phyloP scores from a whole-genome alignment of 768 basidiomycete species.

The Tephrocybe sp. region DNA sequence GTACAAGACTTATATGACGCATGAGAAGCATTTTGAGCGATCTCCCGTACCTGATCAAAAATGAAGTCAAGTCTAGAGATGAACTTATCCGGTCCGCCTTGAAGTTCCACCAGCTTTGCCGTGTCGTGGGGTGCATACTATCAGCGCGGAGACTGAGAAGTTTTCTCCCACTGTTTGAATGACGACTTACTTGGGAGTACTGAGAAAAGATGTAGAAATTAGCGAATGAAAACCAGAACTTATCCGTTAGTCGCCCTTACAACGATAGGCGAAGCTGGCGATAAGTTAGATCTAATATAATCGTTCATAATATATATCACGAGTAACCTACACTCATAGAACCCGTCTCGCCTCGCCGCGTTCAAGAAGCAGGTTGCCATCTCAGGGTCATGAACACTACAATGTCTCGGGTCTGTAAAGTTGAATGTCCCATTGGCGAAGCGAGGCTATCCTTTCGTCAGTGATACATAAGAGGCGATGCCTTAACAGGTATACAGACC shows the following conservation, averaged over 20 bases:
- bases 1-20: background rate
- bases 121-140: slow-evolving; percentile 69
- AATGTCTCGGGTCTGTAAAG: slow-evolving; percentile 67
- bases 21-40: background rate
- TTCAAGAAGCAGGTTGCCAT: slow-evolving; percentile 62
- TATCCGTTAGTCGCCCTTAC: slow-evolving; percentile 40
- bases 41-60: slow-evolving; percentile 45
- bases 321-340: slow-evolving; percentile 49
- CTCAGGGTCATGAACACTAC: slow-evolving; percentile 60
- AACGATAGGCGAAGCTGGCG: slow-evolving; percentile 52
- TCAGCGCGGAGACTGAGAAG: background rate
- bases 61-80: slow-evolving; percentile 56
- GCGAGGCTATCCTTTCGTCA: slow-evolving; percentile 38
- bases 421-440: slow-evolving; percentile 59
- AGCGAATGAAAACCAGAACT: background rate
- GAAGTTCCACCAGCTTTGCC: slow-evolving; percentile 58
- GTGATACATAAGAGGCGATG: background rate
- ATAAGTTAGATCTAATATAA: background rate
- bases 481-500: slow-evolving; percentile 28
- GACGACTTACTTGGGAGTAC: slow-evolving; percentile 54
- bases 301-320: background rate
- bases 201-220: background rate
- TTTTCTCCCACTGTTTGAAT: background rate
- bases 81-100: slow-evolving; percentile 58
- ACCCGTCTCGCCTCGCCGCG: slow-evolving; percentile 55